phyloP scores from a whole-genome alignment of 768 basidiomycete genomes.

The Tylopilus balloui region DNA sequence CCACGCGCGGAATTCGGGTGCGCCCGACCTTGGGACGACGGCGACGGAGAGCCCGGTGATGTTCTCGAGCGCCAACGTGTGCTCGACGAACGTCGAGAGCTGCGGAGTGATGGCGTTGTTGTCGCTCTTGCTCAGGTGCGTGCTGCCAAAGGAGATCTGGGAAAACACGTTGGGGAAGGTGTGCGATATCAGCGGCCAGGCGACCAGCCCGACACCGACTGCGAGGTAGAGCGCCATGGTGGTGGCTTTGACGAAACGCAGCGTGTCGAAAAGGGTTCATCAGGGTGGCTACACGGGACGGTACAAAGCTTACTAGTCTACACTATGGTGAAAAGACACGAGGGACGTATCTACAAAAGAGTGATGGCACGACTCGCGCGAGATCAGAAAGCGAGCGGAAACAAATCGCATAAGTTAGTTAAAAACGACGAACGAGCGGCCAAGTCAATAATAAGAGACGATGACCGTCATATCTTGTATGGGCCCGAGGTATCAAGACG shows the following conservation, averaged over 20 bases:
- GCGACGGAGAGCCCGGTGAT: no score
- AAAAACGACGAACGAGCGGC: background rate
- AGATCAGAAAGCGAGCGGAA: background rate
- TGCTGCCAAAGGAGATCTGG: background rate
- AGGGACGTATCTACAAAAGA: slow-evolving; percentile 10
- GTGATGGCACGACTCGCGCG: slow-evolving; percentile 10
- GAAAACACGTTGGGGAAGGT: slow-evolving; percentile 6
- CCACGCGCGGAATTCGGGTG: slow-evolving; percentile 34
- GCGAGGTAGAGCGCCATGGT: slow-evolving; percentile 10
- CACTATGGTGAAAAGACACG: no score
- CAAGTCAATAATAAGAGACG: background rate
- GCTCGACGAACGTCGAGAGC: slow-evolving; percentile 17
- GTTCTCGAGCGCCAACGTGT: slow-evolving; percentile 15
- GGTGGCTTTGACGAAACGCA: background rate
- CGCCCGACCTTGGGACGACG: no score
- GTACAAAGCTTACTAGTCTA: no score
- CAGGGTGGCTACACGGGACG: no score
- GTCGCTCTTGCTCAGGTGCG: background rate
- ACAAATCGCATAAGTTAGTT: slow-evolving; percentile 18
- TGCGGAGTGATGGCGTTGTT: slow-evolving; percentile 15
- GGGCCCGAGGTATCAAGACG: background rate
- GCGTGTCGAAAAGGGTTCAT: background rate
- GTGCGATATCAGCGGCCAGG: slow-evolving; percentile 12
- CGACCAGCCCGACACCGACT: slow-evolving; percentile 5
- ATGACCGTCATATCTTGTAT: no score